Evolutionary conservation across 2,329 filamentous ascomycete genomes (phyloP), one percentile per base, ranked within the genome.

Genomic region (Ceratocystis ficicola): DNA sequence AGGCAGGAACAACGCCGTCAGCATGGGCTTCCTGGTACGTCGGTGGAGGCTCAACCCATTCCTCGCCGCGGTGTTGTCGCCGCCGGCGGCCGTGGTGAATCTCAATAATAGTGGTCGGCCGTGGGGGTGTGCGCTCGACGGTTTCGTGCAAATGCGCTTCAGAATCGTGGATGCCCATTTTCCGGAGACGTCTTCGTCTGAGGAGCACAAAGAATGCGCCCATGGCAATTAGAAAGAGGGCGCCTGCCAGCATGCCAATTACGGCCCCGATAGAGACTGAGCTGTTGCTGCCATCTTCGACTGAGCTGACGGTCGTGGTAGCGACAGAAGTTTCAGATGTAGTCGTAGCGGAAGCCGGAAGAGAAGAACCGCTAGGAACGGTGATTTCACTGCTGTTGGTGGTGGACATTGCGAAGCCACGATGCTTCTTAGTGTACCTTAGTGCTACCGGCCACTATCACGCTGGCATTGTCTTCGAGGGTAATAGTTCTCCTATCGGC

Each of bases 21-120:
- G 66, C 66, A n/a, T 67, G 66, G 30, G 66, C 66, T 59, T 67
- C 66, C 25, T 67, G 66, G 25, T 67, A 67, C 2, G 66, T 67
- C 22, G 66, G 66, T 30, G 66, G 66, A 12, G 66, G 66, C 32
- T 67, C 66, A 32, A 67, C 63, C 66, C 66, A 67, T 61, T 65
- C 62, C 55, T 67, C 66, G 10, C 44, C 46, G 28, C 63, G 63
- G 41, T 48, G 63, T 12, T 59, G 55, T n/a, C 66, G 62, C 6
- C 59, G 25, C 7, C 65, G 62, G 4, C 65, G 62, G n/a, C 62
- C 65, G 2, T 63, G 64, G 12, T 57, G 65, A 30, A 67, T 67
- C 46, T 67, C 65, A 44, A 67, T 64, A n/a, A 64, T 22, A 7
- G 66, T 67, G n/a, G 61, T 30, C 3, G 65, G 65, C 36, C 65